Evolutionary conservation across 371 early-diverging fungal species (phyloP), one percentile per base, ranked within the genome.

Genomic region (Zopfochytrium polystomum): DNA sequence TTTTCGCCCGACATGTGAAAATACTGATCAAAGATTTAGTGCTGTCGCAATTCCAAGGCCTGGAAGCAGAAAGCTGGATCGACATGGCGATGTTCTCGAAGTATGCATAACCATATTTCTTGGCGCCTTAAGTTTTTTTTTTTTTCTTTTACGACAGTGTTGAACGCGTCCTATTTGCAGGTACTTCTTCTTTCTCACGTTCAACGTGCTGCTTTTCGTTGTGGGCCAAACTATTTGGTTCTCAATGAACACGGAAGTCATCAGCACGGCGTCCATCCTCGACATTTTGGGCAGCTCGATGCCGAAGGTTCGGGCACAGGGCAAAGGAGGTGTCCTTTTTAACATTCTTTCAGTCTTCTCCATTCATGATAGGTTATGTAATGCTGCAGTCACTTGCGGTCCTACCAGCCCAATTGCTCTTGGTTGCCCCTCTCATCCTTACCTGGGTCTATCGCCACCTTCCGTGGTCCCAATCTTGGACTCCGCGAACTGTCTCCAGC

Each of bases 131-230:
- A 13, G 30, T 51, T 5, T 29, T 47, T 20, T 47, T 11, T 46
- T 44, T 22, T 23, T 44, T 15, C 45, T 11, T 60, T 49, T 2
- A 48, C 20, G 42, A 38, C 52, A 22, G 25, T 27, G 30, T 32
- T 18, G 38, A 42, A 32, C 34, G 44, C 33, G 80, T 45, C 84
- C 90, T 2, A 73, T 85, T 35, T 74, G 80, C 42, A 90, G 91
- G 67, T 90, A 92, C 73, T 94, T 90, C 70, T 86, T 87, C 54
- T 95, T 93, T 62, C 82, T 87, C 52, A 70, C 95, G 29, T 86
- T 90, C 77, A 96, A 93, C 72, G 87, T 95, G 6, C 70, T 96
- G 38, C 74, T 96, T 11, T 89, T 91, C 70, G 87, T 89, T 4
- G 76, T 92, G 7, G 88, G 90, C 3, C 82, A 84, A 33, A 88